These are phyloP conservation scores for Penicillium sp. DNA, from an alignment of 2,329 filamentous ascomycete species.

Conservation along the genomic window DNA sequence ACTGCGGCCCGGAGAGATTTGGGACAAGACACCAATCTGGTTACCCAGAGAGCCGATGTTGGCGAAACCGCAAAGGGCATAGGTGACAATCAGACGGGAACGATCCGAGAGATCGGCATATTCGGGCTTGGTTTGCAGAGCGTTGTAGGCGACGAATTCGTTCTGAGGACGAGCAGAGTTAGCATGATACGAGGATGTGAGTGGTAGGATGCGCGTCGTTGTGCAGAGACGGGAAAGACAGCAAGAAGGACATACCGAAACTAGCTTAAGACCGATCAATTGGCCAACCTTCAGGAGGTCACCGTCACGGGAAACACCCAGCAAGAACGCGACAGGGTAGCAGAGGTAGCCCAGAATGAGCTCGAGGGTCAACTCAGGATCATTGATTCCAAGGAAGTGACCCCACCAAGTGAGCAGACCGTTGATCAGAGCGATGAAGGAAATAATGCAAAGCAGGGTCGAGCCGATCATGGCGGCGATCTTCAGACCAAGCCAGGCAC, in stretches of 20 bases:
- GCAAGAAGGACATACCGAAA: conserved; percentile 50
- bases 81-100: conserved; percentile 75
- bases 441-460: conserved; percentile 77
- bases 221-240: no score
- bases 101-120: conserved; percentile 61
- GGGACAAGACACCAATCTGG: conserved; percentile 80
- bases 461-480: conserved; percentile 77
- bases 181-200: neutral
- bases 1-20: conserved; percentile 67
- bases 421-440: conserved; percentile 66
- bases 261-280: conserved; percentile 78
- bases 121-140: conserved; percentile 46
- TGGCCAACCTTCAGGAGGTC: conserved; percentile 65
- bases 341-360: conserved; percentile 71
- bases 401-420: conserved; percentile 81
- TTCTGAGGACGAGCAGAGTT: conserved; percentile 44
- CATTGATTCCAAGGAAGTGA: conserved; percentile 65
- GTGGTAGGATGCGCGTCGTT: neutral
- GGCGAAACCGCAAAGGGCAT: conserved; percentile 74
- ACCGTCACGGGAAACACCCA: conserved; percentile 63
- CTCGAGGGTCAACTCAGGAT: conserved; percentile 66
- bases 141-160: conserved; percentile 68
- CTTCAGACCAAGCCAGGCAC: conserved; percentile 79
- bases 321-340: conserved; percentile 72
- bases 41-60: conserved; percentile 85